Evolutionary conservation across 2,329 filamentous ascomycete species (phyloP), one percentile per base, ranked within the genome.

Genomic region (Xylaria sp.): DNA sequence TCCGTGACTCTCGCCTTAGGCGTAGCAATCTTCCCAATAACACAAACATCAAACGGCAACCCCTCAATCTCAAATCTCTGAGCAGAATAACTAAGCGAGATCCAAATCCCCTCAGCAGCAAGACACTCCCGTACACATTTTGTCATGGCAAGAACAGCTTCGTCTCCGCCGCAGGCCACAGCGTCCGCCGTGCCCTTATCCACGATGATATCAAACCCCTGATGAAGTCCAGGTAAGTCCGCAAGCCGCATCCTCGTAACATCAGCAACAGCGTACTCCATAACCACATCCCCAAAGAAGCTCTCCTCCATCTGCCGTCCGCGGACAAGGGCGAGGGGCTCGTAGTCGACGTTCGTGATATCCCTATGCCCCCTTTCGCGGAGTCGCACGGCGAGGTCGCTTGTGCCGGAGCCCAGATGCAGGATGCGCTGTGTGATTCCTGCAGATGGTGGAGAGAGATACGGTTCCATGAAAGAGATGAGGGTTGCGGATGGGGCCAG

Each of bases 151-250:
- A 77, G 69, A 1, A 86, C 56, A 1, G 79, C 74, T 7, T 75
- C 78, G 3, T 78, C 77, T 6, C 82, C 84, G 15, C 79, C 84
- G 52, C 85, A 86, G 0, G 84, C 81, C 4, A 87, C 76, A 2
- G 84, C 84, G 54, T 87, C 85, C 3, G 75, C 82, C 0, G 85
- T 85, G 75, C 84, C 82, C 73, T 87, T 87, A 73, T 87, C 85
- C 15, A 87, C 67, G 3, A 85, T 78, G 4, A 86, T 73, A 60
- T 84, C 78, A 52, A 81, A 86, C 15, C 5, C 44, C 3, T 23
- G 18, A 18, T 2, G 7, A 23, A 34, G 2, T 4, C 7, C n/a
- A 18, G n/a, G 6, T 20, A 54, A 8, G 23, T 48, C 75, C 67
- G n/a, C 46, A 23, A 8, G 66, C 28, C 0, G 50, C 57, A 85